Evolutionary conservation across 2,329 filamentous ascomycete species (phyloP).

Genomic region (Biscogniauxia sp.): DNA sequence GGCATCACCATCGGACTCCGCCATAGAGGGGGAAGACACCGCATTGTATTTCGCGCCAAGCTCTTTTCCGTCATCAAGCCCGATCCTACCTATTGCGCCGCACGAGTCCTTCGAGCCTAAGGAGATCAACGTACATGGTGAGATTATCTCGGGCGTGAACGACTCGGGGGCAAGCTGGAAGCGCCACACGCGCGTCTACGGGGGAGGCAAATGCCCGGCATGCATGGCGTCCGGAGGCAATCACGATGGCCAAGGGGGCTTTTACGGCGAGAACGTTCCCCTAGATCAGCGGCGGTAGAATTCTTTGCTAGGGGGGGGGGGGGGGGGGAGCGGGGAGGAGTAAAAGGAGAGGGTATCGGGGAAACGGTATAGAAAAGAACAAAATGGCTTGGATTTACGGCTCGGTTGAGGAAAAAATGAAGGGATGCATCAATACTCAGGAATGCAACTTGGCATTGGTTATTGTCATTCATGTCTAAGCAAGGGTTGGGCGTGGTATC

Average conservation of each 20-base stretch:
- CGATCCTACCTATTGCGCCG: conserved; percentile 48
- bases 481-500: not conserved
- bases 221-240: conserved; percentile 48
- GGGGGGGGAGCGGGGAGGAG: not conserved
- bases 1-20: conserved; percentile 12
- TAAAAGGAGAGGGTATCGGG: not conserved
- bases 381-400: not conserved
- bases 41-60: conserved; percentile 41
- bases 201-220: conserved; percentile 55
- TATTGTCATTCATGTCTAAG: not conserved
- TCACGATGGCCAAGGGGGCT: conserved; percentile 40
- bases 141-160: conserved; percentile 50
- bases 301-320: not conserved
- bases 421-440: not conserved
- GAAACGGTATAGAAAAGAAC: not conserved
- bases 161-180: conserved; percentile 51
- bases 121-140: conserved; percentile 46
- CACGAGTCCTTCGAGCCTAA: conserved; percentile 32
- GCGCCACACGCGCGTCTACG: conserved; percentile 58
- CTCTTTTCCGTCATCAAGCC: conserved; percentile 49
- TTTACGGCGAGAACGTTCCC: conserved; percentile 54
- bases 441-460: not conserved
- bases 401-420: not conserved
- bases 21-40: conserved; percentile 17
- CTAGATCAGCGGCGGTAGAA: conserved; percentile 48